Base-by-base conservation (phyloP, 202 grass and related monocot genomes). In the Digitaria exilis region DNA sequence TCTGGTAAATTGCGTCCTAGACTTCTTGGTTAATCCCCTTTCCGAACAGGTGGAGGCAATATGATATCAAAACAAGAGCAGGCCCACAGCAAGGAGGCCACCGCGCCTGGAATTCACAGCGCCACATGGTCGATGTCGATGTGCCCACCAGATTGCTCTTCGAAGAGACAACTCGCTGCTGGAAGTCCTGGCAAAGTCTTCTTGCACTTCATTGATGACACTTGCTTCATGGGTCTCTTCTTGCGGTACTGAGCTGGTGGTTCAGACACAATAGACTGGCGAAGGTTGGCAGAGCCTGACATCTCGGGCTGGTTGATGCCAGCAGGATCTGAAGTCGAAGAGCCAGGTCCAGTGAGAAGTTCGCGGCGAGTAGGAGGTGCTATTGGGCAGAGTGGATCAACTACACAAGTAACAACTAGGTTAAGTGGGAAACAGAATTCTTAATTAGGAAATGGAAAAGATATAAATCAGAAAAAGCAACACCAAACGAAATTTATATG, bases 371-470 rank as follows among this genome's bases (percentile, higher is more conserved):
- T 81, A 77, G 79, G 86, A 71, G 76, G 84, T 25, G 71, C 51
- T 79, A 69, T 57, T 49, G 76, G 81, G 48, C 74, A 54, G 18
- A 83, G 75, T 18, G 82, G 86, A 80, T 75, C 31, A 49, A 66
- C 90, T 88, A 75, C 77, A 80, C 19, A 69, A 79, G 22, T 13
- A 66, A 79, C 79, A 37, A 37, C 65, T 71, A 62, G n/a, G 22
- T 48, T 52, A 39, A 31, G 42, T 18, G 28, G 14, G n/a, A 87
- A 71, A 63, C 1, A 39, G 7, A 39, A 39, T 5, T 31, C 22
- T 57, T 26, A 75, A 59, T 14, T 26, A 31, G 55, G 32, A 16
- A 79, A 64, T n/a, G 44, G 3, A 34, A 55, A 26, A 68, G 5
- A 19, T 9, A 84, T 35, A 4, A 2, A 52, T 0, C 22, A 69